Conservation (phyloP, 2,329 filamentous ascomycete species). For the Talaromyces rugulosus region DNA sequence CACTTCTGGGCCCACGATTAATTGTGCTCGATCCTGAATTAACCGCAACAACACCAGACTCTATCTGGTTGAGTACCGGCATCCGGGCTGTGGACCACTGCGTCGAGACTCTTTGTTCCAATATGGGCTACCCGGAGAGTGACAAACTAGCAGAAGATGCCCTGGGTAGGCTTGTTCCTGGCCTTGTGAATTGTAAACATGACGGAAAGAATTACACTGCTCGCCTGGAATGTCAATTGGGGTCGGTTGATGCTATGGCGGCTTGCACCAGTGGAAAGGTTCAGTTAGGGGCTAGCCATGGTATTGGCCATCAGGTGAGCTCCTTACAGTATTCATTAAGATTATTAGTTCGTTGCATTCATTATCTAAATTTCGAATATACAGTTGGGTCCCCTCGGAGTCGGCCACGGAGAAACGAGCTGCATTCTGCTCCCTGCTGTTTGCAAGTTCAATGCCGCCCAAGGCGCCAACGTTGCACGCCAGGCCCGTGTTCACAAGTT, state of each 20-base stretch:
- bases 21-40: constrained; percentile 56
- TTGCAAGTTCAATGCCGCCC: constrained; percentile 50
- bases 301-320: constrained; percentile 48
- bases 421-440: constrained; percentile 55
- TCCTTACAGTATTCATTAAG: constrained; percentile 10
- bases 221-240: constrained; percentile 46
- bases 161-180: constrained; percentile 39
- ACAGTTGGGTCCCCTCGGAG: constrained; percentile 50
- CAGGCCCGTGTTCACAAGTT: constrained; percentile 40
- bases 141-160: constrained; percentile 38
- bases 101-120: constrained; percentile 51
- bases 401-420: constrained; percentile 59
- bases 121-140: constrained; percentile 27
- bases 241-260: constrained; percentile 51
- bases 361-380: background rate
- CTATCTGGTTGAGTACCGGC: constrained; percentile 56
- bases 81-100: constrained; percentile 56
- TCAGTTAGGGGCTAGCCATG: constrained; percentile 49
- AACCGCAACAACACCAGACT: constrained; percentile 47
- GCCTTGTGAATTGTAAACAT: constrained; percentile 39
- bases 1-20: constrained; percentile 44
- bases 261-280: constrained; percentile 38
- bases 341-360: background rate
- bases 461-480: constrained; percentile 39
- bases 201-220: constrained; percentile 38